These are phyloP conservation scores for Diplodia corticola DNA, from an alignment of 2,329 filamentous ascomycete species.

Conservation along the genomic window DNA sequence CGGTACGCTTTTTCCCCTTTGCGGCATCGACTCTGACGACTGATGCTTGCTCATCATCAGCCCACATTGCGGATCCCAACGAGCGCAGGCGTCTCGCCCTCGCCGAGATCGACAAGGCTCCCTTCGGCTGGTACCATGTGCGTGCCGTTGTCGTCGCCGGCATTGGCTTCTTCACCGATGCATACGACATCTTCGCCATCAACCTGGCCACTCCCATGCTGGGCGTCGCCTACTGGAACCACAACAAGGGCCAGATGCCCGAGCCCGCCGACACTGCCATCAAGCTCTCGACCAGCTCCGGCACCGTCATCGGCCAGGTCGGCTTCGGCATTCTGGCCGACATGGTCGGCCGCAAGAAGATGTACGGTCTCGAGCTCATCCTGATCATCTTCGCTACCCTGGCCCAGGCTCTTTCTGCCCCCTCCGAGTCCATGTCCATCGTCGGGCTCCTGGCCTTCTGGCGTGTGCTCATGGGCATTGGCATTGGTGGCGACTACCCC, in stretches of 20 bases:
- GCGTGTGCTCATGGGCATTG: constrained; percentile 43
- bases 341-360: constrained; percentile 73
- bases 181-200: constrained; percentile 70
- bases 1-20: constrained; percentile 26
- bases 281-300: constrained; percentile 80
- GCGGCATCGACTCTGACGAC: neutral
- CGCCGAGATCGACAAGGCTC: constrained; percentile 77
- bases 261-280: constrained; percentile 73
- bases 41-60: neutral
- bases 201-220: constrained; percentile 72
- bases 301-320: constrained; percentile 80
- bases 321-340: constrained; percentile 70
- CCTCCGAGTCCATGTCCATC: constrained; percentile 37
- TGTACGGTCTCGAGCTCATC: constrained; percentile 65
- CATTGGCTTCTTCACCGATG: constrained; percentile 87
- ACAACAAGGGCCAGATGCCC: constrained; percentile 55
- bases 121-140: constrained; percentile 81
- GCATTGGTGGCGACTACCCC: constrained; percentile 72
- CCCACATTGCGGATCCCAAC: constrained; percentile 65
- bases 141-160: constrained; percentile 76
- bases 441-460: constrained; percentile 44
- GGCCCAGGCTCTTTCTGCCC: constrained; percentile 40
- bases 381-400: constrained; percentile 44
- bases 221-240: constrained; percentile 72
- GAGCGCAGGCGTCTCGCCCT: constrained; percentile 78